phyloP scores from a whole-genome alignment of 495 filamentous ascomycete species.

The Glutinoglossum americanum region DNA sequence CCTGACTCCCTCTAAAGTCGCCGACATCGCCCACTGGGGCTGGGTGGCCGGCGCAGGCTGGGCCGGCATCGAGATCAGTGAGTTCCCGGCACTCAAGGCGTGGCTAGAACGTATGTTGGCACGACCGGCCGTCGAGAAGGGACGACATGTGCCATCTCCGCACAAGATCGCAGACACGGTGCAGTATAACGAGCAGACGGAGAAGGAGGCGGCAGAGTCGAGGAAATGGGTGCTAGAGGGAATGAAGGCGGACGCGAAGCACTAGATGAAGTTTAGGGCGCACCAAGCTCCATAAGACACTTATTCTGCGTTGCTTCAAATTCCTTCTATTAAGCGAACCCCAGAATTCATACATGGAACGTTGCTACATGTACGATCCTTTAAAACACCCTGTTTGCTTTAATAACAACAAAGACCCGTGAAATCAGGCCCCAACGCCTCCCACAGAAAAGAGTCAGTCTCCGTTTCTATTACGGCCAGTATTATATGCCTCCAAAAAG shows the following conservation, averaged over 20 bases:
- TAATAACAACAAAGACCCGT: no score
- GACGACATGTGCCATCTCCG: slow-evolving; percentile 44
- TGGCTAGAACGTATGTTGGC: slow-evolving; percentile 43
- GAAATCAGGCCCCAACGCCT: no score
- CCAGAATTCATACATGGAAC: no score
- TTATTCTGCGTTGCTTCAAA: no score
- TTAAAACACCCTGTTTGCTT: no score
- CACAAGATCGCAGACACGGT: neutral
- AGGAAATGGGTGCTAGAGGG: slow-evolving; percentile 2
- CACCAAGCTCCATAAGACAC: no score
- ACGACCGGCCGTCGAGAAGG: slow-evolving; percentile 52
- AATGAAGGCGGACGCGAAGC: neutral
- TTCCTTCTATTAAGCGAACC: no score
- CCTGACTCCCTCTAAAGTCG: slow-evolving; percentile 63
- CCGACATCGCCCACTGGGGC: slow-evolving; percentile 64
- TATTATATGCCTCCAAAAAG: no score
- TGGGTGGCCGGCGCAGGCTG: slow-evolving; percentile 46
- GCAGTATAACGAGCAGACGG: neutral
- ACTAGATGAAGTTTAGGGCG: no score
- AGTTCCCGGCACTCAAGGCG: slow-evolving; percentile 49
- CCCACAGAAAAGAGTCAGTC: no score
- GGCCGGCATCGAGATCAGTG: slow-evolving; percentile 47
- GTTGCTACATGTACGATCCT: no score
- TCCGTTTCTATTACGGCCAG: no score
- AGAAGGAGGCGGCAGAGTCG: neutral